Evolutionary conservation across 2,329 filamentous ascomycete species (phyloP).

Genomic region (Orbilia quercus): DNA sequence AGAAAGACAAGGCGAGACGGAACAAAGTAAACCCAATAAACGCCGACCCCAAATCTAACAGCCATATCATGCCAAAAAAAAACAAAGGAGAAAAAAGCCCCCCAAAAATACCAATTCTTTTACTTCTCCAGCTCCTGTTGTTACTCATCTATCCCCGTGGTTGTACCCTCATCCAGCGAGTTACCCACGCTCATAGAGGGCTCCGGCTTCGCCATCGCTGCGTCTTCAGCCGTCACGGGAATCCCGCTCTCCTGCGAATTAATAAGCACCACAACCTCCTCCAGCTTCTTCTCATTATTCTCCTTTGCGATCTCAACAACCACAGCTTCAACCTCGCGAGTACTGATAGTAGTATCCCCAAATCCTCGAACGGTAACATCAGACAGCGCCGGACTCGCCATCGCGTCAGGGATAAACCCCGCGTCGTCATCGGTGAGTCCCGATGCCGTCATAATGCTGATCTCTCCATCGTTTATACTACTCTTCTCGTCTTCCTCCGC

Average conservation of each 20-base stretch:
- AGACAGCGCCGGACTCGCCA: slow-evolving; percentile 41
- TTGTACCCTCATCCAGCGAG: slow-evolving; percentile 22
- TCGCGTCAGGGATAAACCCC: slow-evolving; percentile 42
- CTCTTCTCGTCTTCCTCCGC: slow-evolving; percentile 23
- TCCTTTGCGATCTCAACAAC: slow-evolving; percentile 53
- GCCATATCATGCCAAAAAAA: slow-evolving; percentile 14
- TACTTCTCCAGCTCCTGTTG: slow-evolving; percentile 14
- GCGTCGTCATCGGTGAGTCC: slow-evolving; percentile 41
- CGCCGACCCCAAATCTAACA: slow-evolving; percentile 42
- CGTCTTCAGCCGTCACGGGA: slow-evolving; percentile 26
- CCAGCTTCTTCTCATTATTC: slow-evolving; percentile 27
- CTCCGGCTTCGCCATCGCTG: slow-evolving; percentile 27
- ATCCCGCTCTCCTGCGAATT: slow-evolving; percentile 22
- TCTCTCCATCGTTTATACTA: slow-evolving; percentile 35
- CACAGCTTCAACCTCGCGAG: slow-evolving; percentile 37
- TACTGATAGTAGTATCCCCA: slow-evolving; percentile 17
- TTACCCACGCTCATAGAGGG: slow-evolving; percentile 37
- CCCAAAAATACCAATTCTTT: slow-evolving; percentile 2
- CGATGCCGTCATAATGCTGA: slow-evolving; percentile 50
- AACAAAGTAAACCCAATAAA: slow-evolving; percentile 11
- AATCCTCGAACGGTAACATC: slow-evolving; percentile 35
- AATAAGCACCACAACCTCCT: slow-evolving; percentile 42
- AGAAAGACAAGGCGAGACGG: background rate
- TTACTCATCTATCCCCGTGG: no score
- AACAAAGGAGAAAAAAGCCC: no score